phyloP scores from a whole-genome alignment of 139 green algal genomes.

The Asterochloris erici region DNA sequence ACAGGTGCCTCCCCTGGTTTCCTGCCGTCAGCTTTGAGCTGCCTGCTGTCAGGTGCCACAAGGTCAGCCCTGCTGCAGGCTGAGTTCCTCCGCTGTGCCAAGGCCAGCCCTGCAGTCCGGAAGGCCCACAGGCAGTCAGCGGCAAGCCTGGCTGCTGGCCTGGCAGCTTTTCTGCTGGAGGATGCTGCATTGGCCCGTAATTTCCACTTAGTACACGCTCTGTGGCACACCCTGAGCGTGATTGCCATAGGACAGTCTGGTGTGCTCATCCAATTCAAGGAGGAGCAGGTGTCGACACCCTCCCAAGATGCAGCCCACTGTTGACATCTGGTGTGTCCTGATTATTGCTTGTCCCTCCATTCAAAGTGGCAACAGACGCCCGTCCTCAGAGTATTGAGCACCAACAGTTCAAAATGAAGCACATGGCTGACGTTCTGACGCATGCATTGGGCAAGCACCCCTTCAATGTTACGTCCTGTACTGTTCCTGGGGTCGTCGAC shows the following conservation, averaged over 20 bases:
- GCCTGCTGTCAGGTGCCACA: too few relatives aligned
- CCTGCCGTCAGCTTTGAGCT: not conserved
- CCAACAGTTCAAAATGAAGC: too few relatives aligned
- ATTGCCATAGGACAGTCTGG: not conserved
- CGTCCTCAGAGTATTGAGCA: too few relatives aligned
- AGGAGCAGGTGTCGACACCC: not conserved
- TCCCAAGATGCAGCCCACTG: not conserved
- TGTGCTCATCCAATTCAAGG: not conserved
- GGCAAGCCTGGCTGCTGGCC: not conserved
- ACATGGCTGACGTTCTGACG: too few relatives aligned
- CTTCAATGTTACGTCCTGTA: too few relatives aligned
- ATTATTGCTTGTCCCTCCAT: not conserved
- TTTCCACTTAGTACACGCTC: constrained; percentile 13
- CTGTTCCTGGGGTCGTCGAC: too few relatives aligned
- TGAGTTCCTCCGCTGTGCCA: not conserved
- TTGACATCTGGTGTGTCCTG: not conserved
- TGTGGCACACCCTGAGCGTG: constrained; percentile 17
- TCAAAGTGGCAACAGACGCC: too few relatives aligned
- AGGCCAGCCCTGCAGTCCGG: not conserved
- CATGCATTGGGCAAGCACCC: too few relatives aligned
- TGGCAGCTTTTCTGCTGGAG: constrained; percentile 24
- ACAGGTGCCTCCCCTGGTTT: not conserved
- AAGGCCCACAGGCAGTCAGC: constrained; percentile 6
- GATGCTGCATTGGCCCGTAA: constrained; percentile 8
- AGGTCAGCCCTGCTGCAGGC: constrained; percentile 4